Percentiles rank a stretch among this genome's conserved stretches.
Conservation (phyloP, 2,329 filamentous ascomycete species). For the Penicillium brevicompactum region DNA sequence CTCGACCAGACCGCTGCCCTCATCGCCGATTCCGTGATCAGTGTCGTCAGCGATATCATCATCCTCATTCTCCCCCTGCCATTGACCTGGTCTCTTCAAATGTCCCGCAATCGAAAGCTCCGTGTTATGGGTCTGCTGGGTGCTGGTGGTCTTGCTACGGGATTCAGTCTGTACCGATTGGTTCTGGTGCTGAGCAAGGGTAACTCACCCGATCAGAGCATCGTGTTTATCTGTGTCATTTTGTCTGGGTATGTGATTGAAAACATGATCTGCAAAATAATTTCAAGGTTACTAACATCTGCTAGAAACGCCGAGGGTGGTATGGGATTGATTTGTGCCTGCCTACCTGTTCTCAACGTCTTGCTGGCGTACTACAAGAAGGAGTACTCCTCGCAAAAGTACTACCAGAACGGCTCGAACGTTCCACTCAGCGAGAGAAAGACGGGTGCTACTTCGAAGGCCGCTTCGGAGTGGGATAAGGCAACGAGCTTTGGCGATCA, state of each 20-base stretch:
- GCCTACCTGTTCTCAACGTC: conserved; percentile 38
- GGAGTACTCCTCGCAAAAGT: conserved; percentile 31
- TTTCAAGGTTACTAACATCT: conserved; percentile 1
- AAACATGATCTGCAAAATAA: background rate
- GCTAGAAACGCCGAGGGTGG: conserved; percentile 41
- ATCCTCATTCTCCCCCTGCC: conserved; percentile 41
- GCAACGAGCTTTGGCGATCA: conserved; percentile 30
- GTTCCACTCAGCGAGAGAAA: conserved; percentile 33
- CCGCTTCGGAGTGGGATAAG: conserved; percentile 18
- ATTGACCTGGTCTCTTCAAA: conserved; percentile 43
- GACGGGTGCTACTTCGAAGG: conserved; percentile 18
- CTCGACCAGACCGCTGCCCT: conserved; percentile 41
- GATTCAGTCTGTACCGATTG: conserved; percentile 42
- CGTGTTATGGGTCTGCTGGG: conserved; percentile 41
- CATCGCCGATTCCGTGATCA: conserved; percentile 43
- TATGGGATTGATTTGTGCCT: conserved; percentile 41
- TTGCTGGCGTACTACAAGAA: conserved; percentile 28
- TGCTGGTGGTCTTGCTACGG: conserved; percentile 42
- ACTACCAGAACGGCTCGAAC: conserved; percentile 30
- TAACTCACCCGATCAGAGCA: conserved; percentile 32
- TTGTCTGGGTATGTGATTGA: conserved; percentile 38
- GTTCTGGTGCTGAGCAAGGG: conserved; percentile 38
- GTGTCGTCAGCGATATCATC: conserved; percentile 39
- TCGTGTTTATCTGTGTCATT: conserved; percentile 40
- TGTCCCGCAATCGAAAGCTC: conserved; percentile 39